Evolutionary conservation across 1,284 basidiomycete species (phyloP).

Genomic region (Trichosporon ovoides): DNA sequence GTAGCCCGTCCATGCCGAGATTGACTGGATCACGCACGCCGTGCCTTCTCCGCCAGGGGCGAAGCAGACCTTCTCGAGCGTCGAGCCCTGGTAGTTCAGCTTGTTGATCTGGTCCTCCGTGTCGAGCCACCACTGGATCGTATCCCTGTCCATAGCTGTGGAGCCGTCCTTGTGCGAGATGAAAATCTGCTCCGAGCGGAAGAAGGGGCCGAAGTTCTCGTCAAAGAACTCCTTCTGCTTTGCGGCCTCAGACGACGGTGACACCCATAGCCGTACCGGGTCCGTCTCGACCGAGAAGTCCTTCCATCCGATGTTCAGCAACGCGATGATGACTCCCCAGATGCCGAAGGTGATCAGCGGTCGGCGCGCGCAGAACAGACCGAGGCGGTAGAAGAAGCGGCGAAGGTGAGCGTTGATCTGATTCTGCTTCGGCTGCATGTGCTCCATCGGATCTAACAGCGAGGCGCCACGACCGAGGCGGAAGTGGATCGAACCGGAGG

Average conservation of each 20-base stretch:
- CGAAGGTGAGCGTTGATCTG: slow-evolving; percentile 75
- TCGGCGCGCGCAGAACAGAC: slow-evolving; percentile 65
- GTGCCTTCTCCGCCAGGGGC: slow-evolving; percentile 75
- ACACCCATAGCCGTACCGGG: slow-evolving; percentile 90
- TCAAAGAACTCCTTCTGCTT: slow-evolving; percentile 90
- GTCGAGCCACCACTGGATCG: slow-evolving; percentile 75
- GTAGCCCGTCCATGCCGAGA: slow-evolving; percentile 82
- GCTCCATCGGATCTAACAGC: slow-evolving; percentile 76
- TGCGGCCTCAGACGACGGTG: slow-evolving; percentile 78
- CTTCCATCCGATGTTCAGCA: slow-evolving; percentile 87
- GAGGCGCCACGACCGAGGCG: slow-evolving; percentile 76
- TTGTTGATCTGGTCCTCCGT: slow-evolving; percentile 71
- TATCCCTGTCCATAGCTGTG: slow-evolving; percentile 66
- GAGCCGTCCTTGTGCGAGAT: slow-evolving; percentile 56
- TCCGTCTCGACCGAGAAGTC: slow-evolving; percentile 86
- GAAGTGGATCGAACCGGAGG: slow-evolving; percentile 60
- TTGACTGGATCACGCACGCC: slow-evolving; percentile 85
- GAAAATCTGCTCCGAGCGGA: slow-evolving; percentile 88
- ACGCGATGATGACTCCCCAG: slow-evolving; percentile 63
- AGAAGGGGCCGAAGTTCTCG: slow-evolving; percentile 91
- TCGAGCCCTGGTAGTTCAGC: slow-evolving; percentile 61
- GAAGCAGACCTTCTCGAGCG: slow-evolving; percentile 81
- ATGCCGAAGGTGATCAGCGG: slow-evolving; percentile 73
- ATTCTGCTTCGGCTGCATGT: slow-evolving; percentile 85
- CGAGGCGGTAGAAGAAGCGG: slow-evolving; percentile 75